These are phyloP conservation scores for Rhizopogon salebrosus DNA, from an alignment of 768 basidiomycete species.

Conservation along the genomic window DNA sequence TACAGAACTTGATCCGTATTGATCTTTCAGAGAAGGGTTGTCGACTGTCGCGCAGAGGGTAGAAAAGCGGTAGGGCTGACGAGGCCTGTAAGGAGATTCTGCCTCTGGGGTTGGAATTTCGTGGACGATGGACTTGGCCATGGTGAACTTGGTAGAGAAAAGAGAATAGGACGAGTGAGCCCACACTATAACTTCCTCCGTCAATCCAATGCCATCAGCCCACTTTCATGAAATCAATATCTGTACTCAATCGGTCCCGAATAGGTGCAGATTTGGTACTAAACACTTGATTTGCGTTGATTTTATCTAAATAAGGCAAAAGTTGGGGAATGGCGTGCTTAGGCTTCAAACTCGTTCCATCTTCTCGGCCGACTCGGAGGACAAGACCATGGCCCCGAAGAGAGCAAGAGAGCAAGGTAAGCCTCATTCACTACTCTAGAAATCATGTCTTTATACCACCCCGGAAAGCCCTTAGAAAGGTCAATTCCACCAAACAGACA, in stretches of 20 bases:
- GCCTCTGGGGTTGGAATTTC: conserved; percentile 80
- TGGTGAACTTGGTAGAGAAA: conserved; percentile 4
- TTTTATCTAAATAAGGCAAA: not conserved
- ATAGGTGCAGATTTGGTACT: not conserved
- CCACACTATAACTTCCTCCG: not conserved
- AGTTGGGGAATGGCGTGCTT: conserved; percentile 2
- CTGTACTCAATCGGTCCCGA: not conserved
- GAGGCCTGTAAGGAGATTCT: conserved; percentile 61
- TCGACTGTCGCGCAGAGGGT: conserved; percentile 90
- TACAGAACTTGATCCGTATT: conserved; percentile 89
- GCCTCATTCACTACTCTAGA: conserved; percentile 2
- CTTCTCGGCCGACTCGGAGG: not conserved
- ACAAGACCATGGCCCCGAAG: conserved; percentile 45
- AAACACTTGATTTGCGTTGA: not conserved
- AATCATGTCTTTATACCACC: conserved; percentile 7
- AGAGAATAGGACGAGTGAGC: not conserved
- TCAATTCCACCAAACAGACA: conserved; percentile 34
- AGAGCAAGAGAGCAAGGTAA: conserved; percentile 45
- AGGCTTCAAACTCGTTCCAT: not conserved
- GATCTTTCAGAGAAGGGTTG: conserved; percentile 88
- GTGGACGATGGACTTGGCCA: conserved; percentile 22
- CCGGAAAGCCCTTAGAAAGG: conserved; percentile 40
- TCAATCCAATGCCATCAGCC: not conserved
- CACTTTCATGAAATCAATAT: conserved; percentile 1
- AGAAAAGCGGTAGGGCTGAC: conserved; percentile 84